Conservation (phyloP, 192 early-diverging fungal species). For the Coemansia sp. region DNA sequence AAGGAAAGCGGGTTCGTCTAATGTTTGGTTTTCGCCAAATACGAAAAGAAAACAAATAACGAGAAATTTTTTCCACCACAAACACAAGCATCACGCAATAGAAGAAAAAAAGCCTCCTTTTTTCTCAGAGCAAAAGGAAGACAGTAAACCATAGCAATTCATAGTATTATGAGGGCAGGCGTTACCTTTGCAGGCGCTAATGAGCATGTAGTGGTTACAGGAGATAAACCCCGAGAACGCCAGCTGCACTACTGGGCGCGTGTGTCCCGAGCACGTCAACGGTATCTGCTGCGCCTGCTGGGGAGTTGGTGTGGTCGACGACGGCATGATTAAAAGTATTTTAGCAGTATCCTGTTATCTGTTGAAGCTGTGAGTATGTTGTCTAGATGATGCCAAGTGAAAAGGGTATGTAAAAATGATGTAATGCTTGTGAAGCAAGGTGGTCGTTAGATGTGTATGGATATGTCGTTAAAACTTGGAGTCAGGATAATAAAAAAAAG, state of each 20-base stretch:
- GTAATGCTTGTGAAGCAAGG: not conserved
- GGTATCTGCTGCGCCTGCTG: constrained; percentile 60
- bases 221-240: constrained; percentile 72
- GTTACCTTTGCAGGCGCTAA: constrained; percentile 81
- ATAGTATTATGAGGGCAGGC: not conserved
- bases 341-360: not conserved
- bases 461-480: not conserved
- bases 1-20: no score
- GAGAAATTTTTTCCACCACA: not conserved
- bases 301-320: constrained; percentile 19
- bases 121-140: not conserved
- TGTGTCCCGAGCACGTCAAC: constrained; percentile 87
- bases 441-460: constrained; percentile 5
- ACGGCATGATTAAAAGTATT: constrained; percentile 21
- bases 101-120: not conserved
- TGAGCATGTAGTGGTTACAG: constrained; percentile 75
- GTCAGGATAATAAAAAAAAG: not conserved
- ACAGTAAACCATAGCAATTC: not conserved
- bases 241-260: constrained; percentile 87
- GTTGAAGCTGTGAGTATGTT: not conserved
- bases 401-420: no score
- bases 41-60: constrained; percentile 4
- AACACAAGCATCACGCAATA: not conserved
- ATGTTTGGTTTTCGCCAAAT: no score
- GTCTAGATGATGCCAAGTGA: not conserved